Evolutionary conservation across 2,329 filamentous ascomycete species (phyloP).

Genomic region (Hymenoscyphus fructigenus): DNA sequence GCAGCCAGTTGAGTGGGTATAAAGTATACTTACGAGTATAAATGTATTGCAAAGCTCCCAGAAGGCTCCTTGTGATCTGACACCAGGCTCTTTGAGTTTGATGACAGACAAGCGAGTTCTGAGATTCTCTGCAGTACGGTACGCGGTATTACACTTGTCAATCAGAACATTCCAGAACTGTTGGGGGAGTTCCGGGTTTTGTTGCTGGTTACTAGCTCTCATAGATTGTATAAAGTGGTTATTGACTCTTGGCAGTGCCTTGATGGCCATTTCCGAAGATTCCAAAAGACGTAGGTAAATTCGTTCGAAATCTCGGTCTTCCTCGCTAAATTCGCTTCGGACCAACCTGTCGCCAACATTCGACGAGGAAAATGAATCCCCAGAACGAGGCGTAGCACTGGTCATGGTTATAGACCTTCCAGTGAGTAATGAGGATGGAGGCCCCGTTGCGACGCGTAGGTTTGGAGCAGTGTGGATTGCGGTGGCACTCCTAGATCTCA

Average conservation of each 20-base stretch:
- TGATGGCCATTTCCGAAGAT: constrained; percentile 71
- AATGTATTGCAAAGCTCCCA: constrained; percentile 75
- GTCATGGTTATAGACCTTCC: constrained; percentile 52
- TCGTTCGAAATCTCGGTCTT: constrained; percentile 78
- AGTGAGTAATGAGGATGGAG: constrained; percentile 49
- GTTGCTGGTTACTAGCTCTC: constrained; percentile 60
- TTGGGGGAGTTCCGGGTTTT: constrained; percentile 58
- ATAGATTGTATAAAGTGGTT: constrained; percentile 64
- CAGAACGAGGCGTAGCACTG: constrained; percentile 71
- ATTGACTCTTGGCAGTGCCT: constrained; percentile 68
- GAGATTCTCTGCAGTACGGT: constrained; percentile 72
- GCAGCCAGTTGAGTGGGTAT: neutral
- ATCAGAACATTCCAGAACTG: constrained; percentile 71
- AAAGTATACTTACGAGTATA: constrained; percentile 45
- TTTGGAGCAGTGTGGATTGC: constrained; percentile 34
- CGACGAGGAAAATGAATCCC: constrained; percentile 70
- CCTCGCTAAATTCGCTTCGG: constrained; percentile 63
- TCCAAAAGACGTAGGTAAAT: constrained; percentile 76
- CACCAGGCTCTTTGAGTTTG: constrained; percentile 79
- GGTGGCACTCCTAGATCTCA: constrained; percentile 36
- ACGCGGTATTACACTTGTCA: constrained; percentile 66
- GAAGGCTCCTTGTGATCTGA: constrained; percentile 62
- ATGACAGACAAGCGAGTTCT: constrained; percentile 73
- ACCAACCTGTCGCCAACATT: constrained; percentile 33
- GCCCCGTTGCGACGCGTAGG: constrained; percentile 55